Base-by-base conservation (phyloP, 805 yeast genomes). In the Yarrowia sp. region DNA sequence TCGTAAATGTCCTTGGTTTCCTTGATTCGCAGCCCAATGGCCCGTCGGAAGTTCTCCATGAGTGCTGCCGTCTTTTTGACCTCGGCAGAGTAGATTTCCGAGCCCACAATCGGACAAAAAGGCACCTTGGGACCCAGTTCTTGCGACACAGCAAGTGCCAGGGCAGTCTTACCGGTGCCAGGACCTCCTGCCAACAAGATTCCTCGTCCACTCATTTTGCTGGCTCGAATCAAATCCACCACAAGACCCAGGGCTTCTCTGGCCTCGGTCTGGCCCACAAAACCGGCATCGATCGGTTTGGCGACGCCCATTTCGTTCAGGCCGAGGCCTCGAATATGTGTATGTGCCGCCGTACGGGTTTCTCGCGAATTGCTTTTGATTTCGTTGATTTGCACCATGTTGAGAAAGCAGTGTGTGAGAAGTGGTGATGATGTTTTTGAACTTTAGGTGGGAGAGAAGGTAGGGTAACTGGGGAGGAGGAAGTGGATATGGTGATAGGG, bases 1-100 rank as follows among this genome's bases (percentile, higher is more conserved):
- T 95, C 98, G 73, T 93, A 95, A 8, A 95, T 97, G 76, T 95
- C 99, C 74, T 95, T 95, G 24, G 96, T 92, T 77, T 95, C 99
- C 75, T 92, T 93, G 74, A 95, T 92, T 77, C 98, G 85, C 68
- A 95, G 83, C 3, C 99, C 98, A 75, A 95, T 95, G 40, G 98
- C 96, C 72, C 96, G 85, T 79, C 99, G 85, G 78, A 95, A 93
- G 74, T 92, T 91, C 77, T 95, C 98, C 95, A 91, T 92, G 73
- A 95, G 79, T 1, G 96, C 91, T 73, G 95, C 97, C 0, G 99
- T 95, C 80, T 95, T 95, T 76, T 93, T 92, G 61, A 95, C 93
- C 74, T 95, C 99, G n/a, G 96, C 96, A 12, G 96, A 88, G 72
- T 87, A 95, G 67, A 95, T 80, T 77, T 95, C 99, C 66, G 92